phyloP scores from a whole-genome alignment of 306 rosid species.

The Dryas alaskensis region DNA sequence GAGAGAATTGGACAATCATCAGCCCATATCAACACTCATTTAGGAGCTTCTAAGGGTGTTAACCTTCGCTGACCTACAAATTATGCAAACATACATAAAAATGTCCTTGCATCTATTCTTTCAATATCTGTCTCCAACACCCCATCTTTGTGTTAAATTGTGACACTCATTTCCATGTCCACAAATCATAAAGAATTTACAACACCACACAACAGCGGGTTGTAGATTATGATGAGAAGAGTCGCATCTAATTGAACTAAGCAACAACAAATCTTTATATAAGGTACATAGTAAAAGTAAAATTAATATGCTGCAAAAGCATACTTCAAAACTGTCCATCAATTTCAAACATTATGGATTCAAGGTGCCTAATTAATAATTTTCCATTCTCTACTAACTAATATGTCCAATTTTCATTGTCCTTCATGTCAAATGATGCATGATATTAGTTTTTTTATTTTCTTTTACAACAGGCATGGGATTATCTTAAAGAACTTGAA shows the following conservation, averaged over 20 bases:
- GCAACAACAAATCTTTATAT: not conserved
- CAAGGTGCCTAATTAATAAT: not conserved
- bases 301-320: not conserved
- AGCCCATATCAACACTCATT: no score
- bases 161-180: no score
- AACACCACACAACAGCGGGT: not conserved
- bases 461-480: not conserved
- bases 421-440: not conserved
- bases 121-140: no score
- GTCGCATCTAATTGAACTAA: not conserved
- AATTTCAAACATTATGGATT: not conserved
- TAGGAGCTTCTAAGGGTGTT: no score
- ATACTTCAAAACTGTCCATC: not conserved
- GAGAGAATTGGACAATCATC: no score
- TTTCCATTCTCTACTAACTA: not conserved
- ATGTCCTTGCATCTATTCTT: no score
- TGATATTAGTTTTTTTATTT: not conserved
- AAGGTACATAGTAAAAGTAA: not conserved
- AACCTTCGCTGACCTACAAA: no score
- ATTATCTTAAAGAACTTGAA: not conserved
- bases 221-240: not conserved
- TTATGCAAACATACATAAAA: no score
- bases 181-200: not conserved
- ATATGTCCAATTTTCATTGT: not conserved
- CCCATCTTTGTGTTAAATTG: no score